These are phyloP conservation scores for Citeromyces nyonsensis DNA, from an alignment of 805 yeast species.

Conservation along the genomic window DNA sequence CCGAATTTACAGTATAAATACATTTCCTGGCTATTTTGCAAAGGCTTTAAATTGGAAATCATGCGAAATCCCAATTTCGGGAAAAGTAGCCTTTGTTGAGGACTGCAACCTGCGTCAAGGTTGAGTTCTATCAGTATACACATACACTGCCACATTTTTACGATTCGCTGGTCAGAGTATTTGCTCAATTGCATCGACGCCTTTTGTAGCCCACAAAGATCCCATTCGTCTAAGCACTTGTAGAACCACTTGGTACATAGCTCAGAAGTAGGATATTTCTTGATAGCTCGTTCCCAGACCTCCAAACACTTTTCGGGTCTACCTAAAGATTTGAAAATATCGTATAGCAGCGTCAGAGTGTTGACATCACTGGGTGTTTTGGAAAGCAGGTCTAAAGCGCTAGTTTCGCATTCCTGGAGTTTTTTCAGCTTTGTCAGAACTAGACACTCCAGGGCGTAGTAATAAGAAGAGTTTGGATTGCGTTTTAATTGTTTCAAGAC, in stretches of 20 bases:
- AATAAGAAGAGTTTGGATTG: slow-evolving; percentile 41
- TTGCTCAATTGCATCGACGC: slow-evolving; percentile 28
- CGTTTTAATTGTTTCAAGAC: slow-evolving; percentile 31
- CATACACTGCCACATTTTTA: slow-evolving; percentile 41
- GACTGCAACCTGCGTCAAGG: slow-evolving; percentile 8
- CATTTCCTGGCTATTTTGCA: slow-evolving; percentile 45
- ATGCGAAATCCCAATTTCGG: slow-evolving; percentile 48
- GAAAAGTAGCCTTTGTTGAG: slow-evolving; percentile 32
- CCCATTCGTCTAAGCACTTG: slow-evolving; percentile 26
- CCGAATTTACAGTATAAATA: slow-evolving; percentile 42
- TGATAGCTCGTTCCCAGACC: slow-evolving; percentile 41
- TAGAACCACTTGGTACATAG: slow-evolving; percentile 43
- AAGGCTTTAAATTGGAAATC: slow-evolving; percentile 35
- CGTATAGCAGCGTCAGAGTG: slow-evolving; percentile 30
- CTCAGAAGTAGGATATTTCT: slow-evolving; percentile 35
- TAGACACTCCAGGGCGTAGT: slow-evolving; percentile 26
- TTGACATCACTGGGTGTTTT: slow-evolving; percentile 38
- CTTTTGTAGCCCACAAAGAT: slow-evolving; percentile 37
- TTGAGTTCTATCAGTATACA: slow-evolving; percentile 26
- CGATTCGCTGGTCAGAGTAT: slow-evolving; percentile 14
- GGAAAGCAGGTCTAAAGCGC: slow-evolving; percentile 12
- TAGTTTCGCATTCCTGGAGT: slow-evolving; percentile 15
- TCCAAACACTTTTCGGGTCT: slow-evolving; percentile 22
- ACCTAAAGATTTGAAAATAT: slow-evolving; percentile 24
- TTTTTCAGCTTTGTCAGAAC: slow-evolving; percentile 18